Evolutionary conservation across 2,329 filamentous ascomycete genomes (phyloP).

Genomic region (Colletotrichum camelliae): DNA sequence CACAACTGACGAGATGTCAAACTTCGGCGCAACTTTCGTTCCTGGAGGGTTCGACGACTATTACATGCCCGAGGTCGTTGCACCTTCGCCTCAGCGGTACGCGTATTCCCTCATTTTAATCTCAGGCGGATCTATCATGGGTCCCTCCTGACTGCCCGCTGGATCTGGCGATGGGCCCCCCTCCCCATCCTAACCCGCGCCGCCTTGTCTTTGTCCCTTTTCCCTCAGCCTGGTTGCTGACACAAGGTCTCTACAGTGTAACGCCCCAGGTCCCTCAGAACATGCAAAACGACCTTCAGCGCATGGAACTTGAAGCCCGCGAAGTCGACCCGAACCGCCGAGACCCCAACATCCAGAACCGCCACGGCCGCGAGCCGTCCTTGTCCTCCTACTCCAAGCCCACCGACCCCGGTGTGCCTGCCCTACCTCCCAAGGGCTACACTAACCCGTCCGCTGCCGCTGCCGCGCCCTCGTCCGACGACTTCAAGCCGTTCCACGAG

Average conservation of each 20-base stretch:
- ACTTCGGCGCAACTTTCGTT: slow-evolving; percentile 62
- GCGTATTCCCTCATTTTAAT: slow-evolving; percentile 29
- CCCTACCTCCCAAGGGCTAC: slow-evolving; percentile 26
- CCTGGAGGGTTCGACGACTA: slow-evolving; percentile 65
- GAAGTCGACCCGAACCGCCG: slow-evolving; percentile 47
- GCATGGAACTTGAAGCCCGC: slow-evolving; percentile 82
- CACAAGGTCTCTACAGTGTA: slow-evolving; percentile 63
- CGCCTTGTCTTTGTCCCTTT: slow-evolving; percentile 2
- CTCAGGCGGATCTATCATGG: slow-evolving; percentile 14
- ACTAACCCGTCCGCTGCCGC: slow-evolving; percentile 35
- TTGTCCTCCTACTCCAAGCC: slow-evolving; percentile 44
- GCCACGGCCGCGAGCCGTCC: slow-evolving; percentile 49
- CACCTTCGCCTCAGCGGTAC: slow-evolving; percentile 63
- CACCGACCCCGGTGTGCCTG: slow-evolving; percentile 7
- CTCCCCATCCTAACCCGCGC: not conserved
- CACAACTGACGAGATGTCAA: slow-evolving; percentile 46
- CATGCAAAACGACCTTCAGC: slow-evolving; percentile 92
- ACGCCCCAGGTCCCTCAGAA: slow-evolving; percentile 96
- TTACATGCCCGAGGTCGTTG: slow-evolving; percentile 65
- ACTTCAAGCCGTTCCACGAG: slow-evolving; percentile 50
- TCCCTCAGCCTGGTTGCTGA: slow-evolving; percentile 33
- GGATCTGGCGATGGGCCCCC: slow-evolving; percentile 16
- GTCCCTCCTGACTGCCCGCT: slow-evolving; percentile 8
- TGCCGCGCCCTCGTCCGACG: slow-evolving; percentile 30
- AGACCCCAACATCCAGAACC: slow-evolving; percentile 31